These are phyloP conservation scores for Dioscorea dumetorum DNA, from an alignment of 106 monocot species.

Conservation along the genomic window DNA sequence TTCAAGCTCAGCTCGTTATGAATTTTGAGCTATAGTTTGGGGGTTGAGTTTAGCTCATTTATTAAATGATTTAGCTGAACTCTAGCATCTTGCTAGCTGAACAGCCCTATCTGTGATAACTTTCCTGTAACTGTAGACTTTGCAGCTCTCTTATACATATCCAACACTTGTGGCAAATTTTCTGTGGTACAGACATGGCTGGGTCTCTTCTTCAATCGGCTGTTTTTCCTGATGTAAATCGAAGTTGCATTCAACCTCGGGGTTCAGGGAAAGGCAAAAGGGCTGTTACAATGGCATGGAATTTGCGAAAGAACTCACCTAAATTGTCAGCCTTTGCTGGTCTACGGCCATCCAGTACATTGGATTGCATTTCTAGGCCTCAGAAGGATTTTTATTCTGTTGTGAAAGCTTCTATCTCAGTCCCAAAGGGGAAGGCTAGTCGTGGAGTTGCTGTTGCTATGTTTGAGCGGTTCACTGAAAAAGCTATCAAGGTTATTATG, in stretches of 20 bases:
- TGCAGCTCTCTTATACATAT: too few relatives aligned
- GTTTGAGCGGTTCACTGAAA: slow-evolving; percentile 81
- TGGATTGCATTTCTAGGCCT: slow-evolving; percentile 22
- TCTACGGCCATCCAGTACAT: slow-evolving; percentile 20
- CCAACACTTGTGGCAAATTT: not conserved
- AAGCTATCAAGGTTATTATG: slow-evolving; percentile 83
- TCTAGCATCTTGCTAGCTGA: too few relatives aligned
- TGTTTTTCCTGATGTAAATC: slow-evolving; percentile 24
- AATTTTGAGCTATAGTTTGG: too few relatives aligned
- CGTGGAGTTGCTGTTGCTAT: slow-evolving; percentile 42
- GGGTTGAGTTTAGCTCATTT: too few relatives aligned
- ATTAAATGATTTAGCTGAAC: too few relatives aligned
- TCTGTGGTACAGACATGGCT: slow-evolving; percentile 20
- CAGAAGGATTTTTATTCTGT: slow-evolving; percentile 29
- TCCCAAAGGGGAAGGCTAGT: slow-evolving; percentile 23
- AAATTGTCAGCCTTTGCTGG: slow-evolving; percentile 30
- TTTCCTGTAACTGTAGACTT: too few relatives aligned
- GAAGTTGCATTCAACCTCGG: slow-evolving; percentile 12
- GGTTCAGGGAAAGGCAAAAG: slow-evolving; percentile 17
- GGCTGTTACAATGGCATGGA: slow-evolving; percentile 19
- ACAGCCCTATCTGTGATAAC: too few relatives aligned
- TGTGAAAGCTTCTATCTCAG: slow-evolving; percentile 28
- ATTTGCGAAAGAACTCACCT: slow-evolving; percentile 9
- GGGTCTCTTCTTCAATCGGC: slow-evolving; percentile 42
- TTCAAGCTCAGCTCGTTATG: too few relatives aligned